Evolutionary conservation across 129 eudicot genomes (phyloP).

Genomic region (Pulicaria dysenterica): DNA sequence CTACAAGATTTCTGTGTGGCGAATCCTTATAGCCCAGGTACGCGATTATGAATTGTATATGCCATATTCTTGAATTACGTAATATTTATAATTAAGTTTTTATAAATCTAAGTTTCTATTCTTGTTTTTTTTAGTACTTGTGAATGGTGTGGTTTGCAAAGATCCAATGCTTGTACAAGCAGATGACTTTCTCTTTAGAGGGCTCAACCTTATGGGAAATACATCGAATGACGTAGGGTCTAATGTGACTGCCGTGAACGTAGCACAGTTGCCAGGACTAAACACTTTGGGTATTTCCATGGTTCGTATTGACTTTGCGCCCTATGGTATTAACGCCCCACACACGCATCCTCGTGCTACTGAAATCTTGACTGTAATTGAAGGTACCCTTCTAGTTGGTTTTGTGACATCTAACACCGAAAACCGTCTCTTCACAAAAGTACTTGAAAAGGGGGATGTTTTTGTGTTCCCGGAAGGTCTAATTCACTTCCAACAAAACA

Average conservation of each 20-base stretch:
- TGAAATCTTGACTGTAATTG: slow-evolving; percentile 34
- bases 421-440: slow-evolving; percentile 27
- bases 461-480: slow-evolving; percentile 46
- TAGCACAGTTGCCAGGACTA: slow-evolving; percentile 38
- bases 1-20: too few relatives aligned
- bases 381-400: slow-evolving; percentile 37
- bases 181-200: slow-evolving; percentile 36
- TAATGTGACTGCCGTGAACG: slow-evolving; percentile 33
- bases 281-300: slow-evolving; percentile 47
- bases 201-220: slow-evolving; percentile 32
- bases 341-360: slow-evolving; percentile 34
- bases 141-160: slow-evolving; percentile 39
- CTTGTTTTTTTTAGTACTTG: not conserved
- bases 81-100: too few relatives aligned
- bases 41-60: too few relatives aligned
- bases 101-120: too few relatives aligned
- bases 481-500: slow-evolving; percentile 39
- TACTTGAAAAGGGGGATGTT: slow-evolving; percentile 37
- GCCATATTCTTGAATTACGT: too few relatives aligned
- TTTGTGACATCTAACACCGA: slow-evolving; percentile 41
- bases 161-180: slow-evolving; percentile 25
- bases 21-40: too few relatives aligned
- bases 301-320: slow-evolving; percentile 43
- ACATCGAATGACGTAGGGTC: slow-evolving; percentile 39
- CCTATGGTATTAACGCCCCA: slow-evolving; percentile 33